Conservation (phyloP, 2,329 filamentous ascomycete genomes). For the Microsporum canis region DNA sequence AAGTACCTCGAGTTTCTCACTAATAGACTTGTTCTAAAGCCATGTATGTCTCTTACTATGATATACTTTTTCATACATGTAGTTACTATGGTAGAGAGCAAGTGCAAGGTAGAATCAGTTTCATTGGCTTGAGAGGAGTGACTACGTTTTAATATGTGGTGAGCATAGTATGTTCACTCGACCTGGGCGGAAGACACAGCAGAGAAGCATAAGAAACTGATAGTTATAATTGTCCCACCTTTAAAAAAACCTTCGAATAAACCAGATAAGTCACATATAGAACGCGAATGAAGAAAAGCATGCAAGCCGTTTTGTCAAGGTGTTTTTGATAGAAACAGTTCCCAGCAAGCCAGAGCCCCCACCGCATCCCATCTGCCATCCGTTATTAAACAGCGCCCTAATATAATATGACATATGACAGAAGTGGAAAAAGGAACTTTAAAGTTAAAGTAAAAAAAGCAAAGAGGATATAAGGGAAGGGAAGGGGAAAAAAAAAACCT, state of each 20-base stretch:
- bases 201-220: neutral
- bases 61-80: no score
- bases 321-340: neutral
- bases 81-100: no score
- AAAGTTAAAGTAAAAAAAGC: neutral
- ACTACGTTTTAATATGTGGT: neutral
- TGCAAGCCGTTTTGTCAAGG: neutral
- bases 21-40: no score
- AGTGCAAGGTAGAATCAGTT: no score
- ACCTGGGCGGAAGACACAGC: neutral
- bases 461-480: neutral
- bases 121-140: no score
- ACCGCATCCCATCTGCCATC: constrained; percentile 24
- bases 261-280: neutral
- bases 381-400: constrained; percentile 33
- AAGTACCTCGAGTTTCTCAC: no score
- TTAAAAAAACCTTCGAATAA: neutral
- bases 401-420: constrained; percentile 12
- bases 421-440: neutral
- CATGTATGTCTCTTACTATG: no score
- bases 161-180: neutral
- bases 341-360: neutral
- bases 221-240: neutral
- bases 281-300: neutral
- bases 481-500: neutral